Conservation (phyloP, 495 filamentous ascomycete genomes). For the Annulohypoxylon moriforme region DNA sequence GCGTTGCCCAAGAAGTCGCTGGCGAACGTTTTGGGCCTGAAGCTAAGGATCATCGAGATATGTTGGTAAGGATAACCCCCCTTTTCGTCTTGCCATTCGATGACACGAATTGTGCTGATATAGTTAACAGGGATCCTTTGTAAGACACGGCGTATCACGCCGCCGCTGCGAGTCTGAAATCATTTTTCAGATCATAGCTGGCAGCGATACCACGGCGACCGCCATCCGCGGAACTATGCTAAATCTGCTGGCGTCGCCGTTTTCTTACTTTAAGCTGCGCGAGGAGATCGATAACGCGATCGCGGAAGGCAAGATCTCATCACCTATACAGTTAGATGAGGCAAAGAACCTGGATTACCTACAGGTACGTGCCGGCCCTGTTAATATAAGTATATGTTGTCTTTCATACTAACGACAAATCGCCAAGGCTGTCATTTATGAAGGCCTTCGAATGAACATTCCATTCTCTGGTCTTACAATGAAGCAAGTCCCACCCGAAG, state of each 20-base stretch:
- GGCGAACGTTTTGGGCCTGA: slow-evolving; percentile 46
- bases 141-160: slow-evolving; percentile 54
- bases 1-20: slow-evolving; percentile 45
- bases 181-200: slow-evolving; percentile 52
- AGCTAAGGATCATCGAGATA: slow-evolving; percentile 51
- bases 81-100: background rate
- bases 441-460: slow-evolving; percentile 55
- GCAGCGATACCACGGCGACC: slow-evolving; percentile 69
- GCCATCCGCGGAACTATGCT: slow-evolving; percentile 66
- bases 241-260: slow-evolving; percentile 58
- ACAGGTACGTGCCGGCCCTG: slow-evolving; percentile 45
- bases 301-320: slow-evolving; percentile 45
- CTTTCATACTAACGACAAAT: slow-evolving; percentile 42
- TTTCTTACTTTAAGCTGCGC: slow-evolving; percentile 64
- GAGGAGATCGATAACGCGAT: slow-evolving; percentile 62
- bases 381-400: slow-evolving; percentile 3
- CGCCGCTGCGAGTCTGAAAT: slow-evolving; percentile 55
- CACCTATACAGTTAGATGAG: slow-evolving; percentile 51
- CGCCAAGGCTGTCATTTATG: slow-evolving; percentile 54
- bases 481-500: slow-evolving; percentile 57
- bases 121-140: slow-evolving; percentile 51
- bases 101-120: background rate
- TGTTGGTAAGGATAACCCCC: slow-evolving; percentile 49
- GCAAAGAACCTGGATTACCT: slow-evolving; percentile 56
- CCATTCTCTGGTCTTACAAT: slow-evolving; percentile 58